These are phyloP conservation scores for Aureobasidium pullulans DNA, from an alignment of 2,329 filamentous ascomycete genomes.

Conservation along the genomic window DNA sequence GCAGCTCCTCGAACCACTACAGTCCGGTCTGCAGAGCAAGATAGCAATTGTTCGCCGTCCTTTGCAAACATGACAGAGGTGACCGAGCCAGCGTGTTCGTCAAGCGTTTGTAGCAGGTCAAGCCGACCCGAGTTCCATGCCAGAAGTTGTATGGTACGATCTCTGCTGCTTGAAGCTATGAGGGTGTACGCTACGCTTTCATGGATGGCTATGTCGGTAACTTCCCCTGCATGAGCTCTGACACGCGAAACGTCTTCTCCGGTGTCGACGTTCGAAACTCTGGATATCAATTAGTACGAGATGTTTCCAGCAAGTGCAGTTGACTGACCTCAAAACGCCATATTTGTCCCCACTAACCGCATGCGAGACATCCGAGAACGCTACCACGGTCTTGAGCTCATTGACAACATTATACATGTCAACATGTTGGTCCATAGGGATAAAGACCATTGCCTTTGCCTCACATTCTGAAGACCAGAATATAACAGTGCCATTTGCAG, in stretches of 20 bases:
- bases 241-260: slow-evolving; percentile 59
- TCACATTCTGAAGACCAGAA: slow-evolving; percentile 75
- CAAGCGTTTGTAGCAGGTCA: slow-evolving; percentile 79
- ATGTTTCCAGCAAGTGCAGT: not conserved
- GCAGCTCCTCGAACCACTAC: slow-evolving; percentile 75
- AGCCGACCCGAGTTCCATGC: slow-evolving; percentile 40
- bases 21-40: slow-evolving; percentile 81
- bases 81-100: slow-evolving; percentile 85
- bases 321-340: slow-evolving; percentile 60
- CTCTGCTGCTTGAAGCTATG: slow-evolving; percentile 76
- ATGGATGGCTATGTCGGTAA: slow-evolving; percentile 71
- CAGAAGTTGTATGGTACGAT: slow-evolving; percentile 93
- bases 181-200: slow-evolving; percentile 56
- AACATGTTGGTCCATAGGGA: slow-evolving; percentile 60
- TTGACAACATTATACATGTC: slow-evolving; percentile 44
- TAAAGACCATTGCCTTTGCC: slow-evolving; percentile 55
- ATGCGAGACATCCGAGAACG: slow-evolving; percentile 54
- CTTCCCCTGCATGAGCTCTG: slow-evolving; percentile 80
- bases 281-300: slow-evolving; percentile 26
- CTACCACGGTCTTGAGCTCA: slow-evolving; percentile 51
- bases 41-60: slow-evolving; percentile 61
- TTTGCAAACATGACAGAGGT: slow-evolving; percentile 67
- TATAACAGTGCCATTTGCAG: slow-evolving; percentile 67
- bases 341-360: slow-evolving; percentile 80
- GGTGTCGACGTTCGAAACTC: slow-evolving; percentile 57